Base-by-base conservation (phyloP, 768 basidiomycete genomes). In the Aureoboletus auriporus region DNA sequence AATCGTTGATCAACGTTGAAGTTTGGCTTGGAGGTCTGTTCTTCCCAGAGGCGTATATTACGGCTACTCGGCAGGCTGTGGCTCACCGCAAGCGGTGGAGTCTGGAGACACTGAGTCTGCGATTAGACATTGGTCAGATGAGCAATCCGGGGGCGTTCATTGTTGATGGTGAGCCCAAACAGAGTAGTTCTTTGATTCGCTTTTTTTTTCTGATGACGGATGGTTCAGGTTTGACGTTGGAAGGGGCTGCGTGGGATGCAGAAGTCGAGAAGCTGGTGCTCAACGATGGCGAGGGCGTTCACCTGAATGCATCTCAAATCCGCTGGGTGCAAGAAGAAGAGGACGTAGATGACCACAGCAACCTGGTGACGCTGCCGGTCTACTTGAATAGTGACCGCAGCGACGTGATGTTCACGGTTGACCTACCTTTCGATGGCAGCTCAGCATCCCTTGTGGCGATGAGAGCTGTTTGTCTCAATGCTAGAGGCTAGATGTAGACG, bases 21-120 rank as follows among this genome's bases (percentile, higher is more conserved):
- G 88, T 96, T 39, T 92, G 91, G 89, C 80, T 98, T 12, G 93
- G 95, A 20, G 89, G 91, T 0, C 68, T 99, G 48, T 97, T 98
- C 78, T 93, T 89, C 79, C 96, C 95, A 1, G 91, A 94, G 61
- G 94, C 93, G 4, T 98, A 93, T 64, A 79, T 98, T 59, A 97
- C 95, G 1, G 95, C 95, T 2, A 94, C 93, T 2, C 78, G 95
- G 43, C 95, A 99, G 67, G 83, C 90, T n/a, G 89, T 93, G 5
- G 96, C 95, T 2, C 94, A 97, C 64, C 76, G 84, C 47, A 92
- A 87, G 71, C 83, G 84, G 55, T 91, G 90, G 87, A 94, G 92
- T 67, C 70, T 99, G 53, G 95, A 99, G 68, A 92, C 90, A 8
- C 65, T 98, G 58, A 73, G 80, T 48, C 68, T 98, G 33, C 71